Conservation (phyloP, 2,329 filamentous ascomycete species). For the Aspergillus vadensis region DNA sequence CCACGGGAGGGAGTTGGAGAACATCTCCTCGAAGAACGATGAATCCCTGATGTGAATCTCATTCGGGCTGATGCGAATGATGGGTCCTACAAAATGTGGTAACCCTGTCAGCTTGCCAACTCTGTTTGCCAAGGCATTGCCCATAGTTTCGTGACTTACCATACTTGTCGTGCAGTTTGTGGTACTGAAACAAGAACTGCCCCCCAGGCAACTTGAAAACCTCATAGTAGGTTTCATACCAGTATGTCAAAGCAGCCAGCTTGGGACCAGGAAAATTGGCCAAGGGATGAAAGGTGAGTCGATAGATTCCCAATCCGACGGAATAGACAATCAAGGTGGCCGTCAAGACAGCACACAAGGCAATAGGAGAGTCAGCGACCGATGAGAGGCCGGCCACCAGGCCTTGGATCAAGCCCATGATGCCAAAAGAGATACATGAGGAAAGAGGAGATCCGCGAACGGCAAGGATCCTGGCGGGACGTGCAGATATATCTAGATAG, state of each 20-base stretch:
- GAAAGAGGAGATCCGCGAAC: background rate
- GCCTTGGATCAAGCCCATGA: constrained; percentile 5
- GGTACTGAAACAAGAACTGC: constrained; percentile 21
- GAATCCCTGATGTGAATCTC: constrained; percentile 21
- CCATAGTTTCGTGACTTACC: constrained; percentile 4
- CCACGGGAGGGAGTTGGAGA: constrained; percentile 16
- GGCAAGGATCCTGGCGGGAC: background rate
- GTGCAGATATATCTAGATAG: background rate
- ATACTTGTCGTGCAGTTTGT: constrained; percentile 16
- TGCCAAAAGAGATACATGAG: background rate
- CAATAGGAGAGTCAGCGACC: background rate
- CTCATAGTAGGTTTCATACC: constrained; percentile 20
- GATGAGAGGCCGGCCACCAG: background rate
- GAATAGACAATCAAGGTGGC: background rate
- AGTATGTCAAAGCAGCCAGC: constrained; percentile 17
- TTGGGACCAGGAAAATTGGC: constrained; percentile 19
- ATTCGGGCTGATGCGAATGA: constrained; percentile 21
- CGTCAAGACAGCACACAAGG: background rate
- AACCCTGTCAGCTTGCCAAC: background rate
- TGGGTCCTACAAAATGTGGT: constrained; percentile 10
- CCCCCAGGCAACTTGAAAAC: constrained; percentile 16
- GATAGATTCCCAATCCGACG: constrained; percentile 13
- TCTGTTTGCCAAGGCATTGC: background rate
- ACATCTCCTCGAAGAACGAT: constrained; percentile 18
- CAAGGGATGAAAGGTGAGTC: constrained; percentile 17